A percentile compares a stretch with the other conserved stretches of the same genome.
These are phyloP conservation scores for Zopfochytrium polystomum DNA, from an alignment of 371 early-diverging fungal genomes.

Conservation along the genomic window DNA sequence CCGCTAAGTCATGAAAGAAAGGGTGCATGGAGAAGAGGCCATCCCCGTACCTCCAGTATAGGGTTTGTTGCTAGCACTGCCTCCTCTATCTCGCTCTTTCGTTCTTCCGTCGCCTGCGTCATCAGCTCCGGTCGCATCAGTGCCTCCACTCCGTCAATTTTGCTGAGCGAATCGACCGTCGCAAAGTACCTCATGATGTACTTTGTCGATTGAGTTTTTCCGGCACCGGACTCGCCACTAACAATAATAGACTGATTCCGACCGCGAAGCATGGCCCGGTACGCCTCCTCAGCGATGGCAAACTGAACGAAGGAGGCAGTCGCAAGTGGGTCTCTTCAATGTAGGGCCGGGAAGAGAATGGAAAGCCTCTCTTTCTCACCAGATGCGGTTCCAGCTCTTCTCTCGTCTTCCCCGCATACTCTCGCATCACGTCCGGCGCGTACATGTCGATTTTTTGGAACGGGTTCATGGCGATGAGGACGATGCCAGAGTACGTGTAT, in stretches of 20 bases:
- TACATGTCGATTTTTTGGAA: constrained; percentile 88
- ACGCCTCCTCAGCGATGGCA: constrained; percentile 98
- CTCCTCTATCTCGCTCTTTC: constrained; percentile 49
- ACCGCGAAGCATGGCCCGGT: constrained; percentile 82
- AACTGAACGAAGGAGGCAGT: constrained; percentile 65
- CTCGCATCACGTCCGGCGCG: constrained; percentile 78
- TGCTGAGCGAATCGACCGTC: constrained; percentile 76
- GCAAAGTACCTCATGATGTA: constrained; percentile 98
- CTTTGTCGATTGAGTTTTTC: constrained; percentile 94
- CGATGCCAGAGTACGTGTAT: constrained; percentile 99
- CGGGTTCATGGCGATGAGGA: constrained; percentile 97
- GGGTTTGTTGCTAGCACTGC: constrained; percentile 87
- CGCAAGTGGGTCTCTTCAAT: too few relatives aligned
- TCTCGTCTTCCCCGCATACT: constrained; percentile 90
- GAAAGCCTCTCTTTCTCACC: constrained; percentile 21
- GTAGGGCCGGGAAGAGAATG: not conserved
- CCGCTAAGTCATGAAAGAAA: too few relatives aligned
- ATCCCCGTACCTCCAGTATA: constrained; percentile 95
- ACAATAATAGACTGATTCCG: constrained; percentile 98
- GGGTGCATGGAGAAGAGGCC: too few relatives aligned
- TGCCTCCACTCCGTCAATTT: constrained; percentile 64
- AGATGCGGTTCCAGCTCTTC: constrained; percentile 98
- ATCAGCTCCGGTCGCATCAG: too few relatives aligned
- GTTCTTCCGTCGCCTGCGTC: constrained; percentile 12
- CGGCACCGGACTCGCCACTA: constrained; percentile 96